These are phyloP conservation scores for Globisporangium acanthophoron DNA, from an alignment of 352 stramenopile genomes.

Conservation along the genomic window DNA sequence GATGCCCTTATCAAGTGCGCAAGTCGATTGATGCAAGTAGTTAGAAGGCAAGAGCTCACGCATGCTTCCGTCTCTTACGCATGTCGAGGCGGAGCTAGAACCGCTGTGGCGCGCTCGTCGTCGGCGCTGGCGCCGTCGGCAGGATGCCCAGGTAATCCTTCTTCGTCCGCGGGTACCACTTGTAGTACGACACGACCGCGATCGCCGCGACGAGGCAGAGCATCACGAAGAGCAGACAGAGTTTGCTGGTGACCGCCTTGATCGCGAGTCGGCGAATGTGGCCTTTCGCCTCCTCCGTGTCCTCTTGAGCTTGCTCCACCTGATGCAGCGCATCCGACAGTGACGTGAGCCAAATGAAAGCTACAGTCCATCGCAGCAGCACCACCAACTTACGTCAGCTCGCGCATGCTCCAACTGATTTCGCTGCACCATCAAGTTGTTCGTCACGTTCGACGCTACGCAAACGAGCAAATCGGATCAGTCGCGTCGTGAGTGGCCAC, in stretches of 20 bases:
- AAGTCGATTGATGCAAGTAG: constrained; percentile 5
- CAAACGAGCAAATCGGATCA: neutral
- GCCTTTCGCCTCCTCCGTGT: constrained; percentile 51
- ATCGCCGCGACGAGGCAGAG: constrained; percentile 50
- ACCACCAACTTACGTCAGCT: constrained; percentile 34
- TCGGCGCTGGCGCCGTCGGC: constrained; percentile 13
- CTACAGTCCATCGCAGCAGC: neutral
- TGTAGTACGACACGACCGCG: constrained; percentile 64
- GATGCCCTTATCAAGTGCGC: neutral
- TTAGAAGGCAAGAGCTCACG: no score
- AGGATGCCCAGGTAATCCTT: constrained; percentile 66
- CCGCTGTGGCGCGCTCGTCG: neutral
- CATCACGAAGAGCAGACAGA: constrained; percentile 56
- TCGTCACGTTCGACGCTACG: constrained; percentile 55
- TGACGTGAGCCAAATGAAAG: neutral
- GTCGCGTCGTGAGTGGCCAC: neutral
- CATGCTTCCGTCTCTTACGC: neutral
- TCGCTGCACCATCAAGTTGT: constrained; percentile 64
- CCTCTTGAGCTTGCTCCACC: constrained; percentile 58
- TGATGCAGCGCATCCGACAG: constrained; percentile 11
- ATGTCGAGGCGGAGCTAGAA: neutral
- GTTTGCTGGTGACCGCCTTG: constrained; percentile 61
- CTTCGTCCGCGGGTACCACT: constrained; percentile 69
- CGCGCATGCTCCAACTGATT: constrained; percentile 63
- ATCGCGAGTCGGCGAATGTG: constrained; percentile 47